Base-by-base conservation (phyloP, 2,329 filamentous ascomycete genomes). In the Aspergillus sclerotialis region DNA sequence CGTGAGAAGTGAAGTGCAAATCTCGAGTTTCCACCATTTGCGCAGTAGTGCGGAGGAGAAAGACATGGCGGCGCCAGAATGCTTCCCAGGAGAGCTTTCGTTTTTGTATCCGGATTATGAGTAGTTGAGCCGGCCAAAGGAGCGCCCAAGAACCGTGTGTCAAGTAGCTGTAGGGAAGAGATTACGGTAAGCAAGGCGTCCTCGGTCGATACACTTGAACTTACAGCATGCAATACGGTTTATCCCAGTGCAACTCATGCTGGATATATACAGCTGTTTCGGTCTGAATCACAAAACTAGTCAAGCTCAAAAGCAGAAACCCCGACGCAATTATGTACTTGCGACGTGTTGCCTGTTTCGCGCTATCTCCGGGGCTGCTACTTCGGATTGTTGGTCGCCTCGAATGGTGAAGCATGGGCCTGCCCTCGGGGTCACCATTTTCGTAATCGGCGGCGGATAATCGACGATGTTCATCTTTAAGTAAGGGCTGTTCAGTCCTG, bases 221-320 rank as follows among this genome's bases (percentile, higher is more conserved):
- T 67, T 67, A 95, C 72, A 98, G 78, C 92, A 98, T 98, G 70
- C 87, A 94, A 68, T 95, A 98, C n/a, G 92, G 86, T 69, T 98
- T 98, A 66, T 93, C 78, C 92, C 92, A 98, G 44, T 84, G 80
- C 44, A 95, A 66, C 40, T 92, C 80, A 58, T 90, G 82, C 67
- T 96, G 90, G 41, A 98, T 92, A 65, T 95, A 89, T 7, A 93
- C 81, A 8, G 89, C 90, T 35, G 94, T 87, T 70, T 96, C 90
- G 3, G 92, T 96, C 73, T 98, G 92, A 5, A 94, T 70, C 30
- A 87, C 86, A 59, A 98, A 98, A 55, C 84, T 83, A 39, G 94
- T 67, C 53, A 98, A 70, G 55, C 84, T 92, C 47, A 95, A 57
- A 18, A 82, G 64, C 40, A 98, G 72, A 62, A 95, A 95, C 46